Base-by-base conservation (phyloP, 1,284 basidiomycete species). In the Fomitopsis betulina region DNA sequence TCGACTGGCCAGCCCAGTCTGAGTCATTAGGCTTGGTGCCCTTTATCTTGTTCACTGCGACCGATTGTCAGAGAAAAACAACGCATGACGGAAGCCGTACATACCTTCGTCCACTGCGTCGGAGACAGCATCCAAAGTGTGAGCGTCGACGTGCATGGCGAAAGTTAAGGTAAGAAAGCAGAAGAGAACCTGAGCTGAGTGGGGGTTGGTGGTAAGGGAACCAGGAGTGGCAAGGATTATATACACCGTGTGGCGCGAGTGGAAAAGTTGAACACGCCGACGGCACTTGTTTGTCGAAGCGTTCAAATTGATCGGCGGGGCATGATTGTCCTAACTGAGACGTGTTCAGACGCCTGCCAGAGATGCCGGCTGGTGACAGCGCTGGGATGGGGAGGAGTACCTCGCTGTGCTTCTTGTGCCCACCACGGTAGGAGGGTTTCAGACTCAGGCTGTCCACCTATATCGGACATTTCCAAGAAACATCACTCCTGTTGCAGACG, bases 41-140 rank as follows among this genome's bases (percentile, higher is more conserved):
- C 68, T 86, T 88, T 53, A 88, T 71, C 52, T 83, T 77, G 67
- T 91, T 91, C 54, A 91, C 89, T 89, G 67, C 19, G 32, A 19
- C 9, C 45, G n/a, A 33, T 25, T 5, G 30, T 51, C 15, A 51
- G 49, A 37, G 6, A 21, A 35, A 58, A 49, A 56, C 32, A 27
- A 37, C 8, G 15, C 6, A 9, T 8, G 27, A n/a, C 13, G 50
- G 39, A 17, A 7, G 10, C 35, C 38, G 38, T 53, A 69, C 78
- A 10, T 58, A 88, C 87, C 88, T 64, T 85, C 76, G 73, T 93
- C 91, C 53, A 93, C 77, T 47, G 84, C 83, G 68, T 93, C 91
- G 15, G 87, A 91, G 43, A 85, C 77, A n/a, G 67, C 71, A 64
- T 92, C 90, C 61, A 91, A 79, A 59, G 79, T 68, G 50, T 63